phyloP scores from a whole-genome alignment of 2,329 filamentous ascomycete species.

The Fusarium guadeloupense region DNA sequence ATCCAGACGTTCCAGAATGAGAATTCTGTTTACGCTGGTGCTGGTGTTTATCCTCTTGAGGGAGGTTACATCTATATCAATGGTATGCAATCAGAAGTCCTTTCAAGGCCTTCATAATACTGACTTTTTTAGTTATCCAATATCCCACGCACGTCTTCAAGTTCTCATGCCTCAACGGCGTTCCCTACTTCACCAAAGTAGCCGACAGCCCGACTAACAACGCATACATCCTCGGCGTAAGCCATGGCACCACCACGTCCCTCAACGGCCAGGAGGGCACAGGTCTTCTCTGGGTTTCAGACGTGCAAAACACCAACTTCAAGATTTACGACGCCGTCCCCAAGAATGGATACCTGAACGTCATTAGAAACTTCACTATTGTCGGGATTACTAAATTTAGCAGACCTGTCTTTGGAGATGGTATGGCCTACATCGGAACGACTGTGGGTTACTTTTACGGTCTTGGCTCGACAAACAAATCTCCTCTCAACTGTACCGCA shows the following conservation, averaged over 20 bases:
- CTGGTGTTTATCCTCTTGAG: slow-evolving; percentile 59
- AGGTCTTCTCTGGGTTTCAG: slow-evolving; percentile 65
- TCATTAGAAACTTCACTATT: slow-evolving; percentile 62
- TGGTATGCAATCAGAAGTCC: not conserved
- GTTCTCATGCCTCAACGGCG: slow-evolving; percentile 62
- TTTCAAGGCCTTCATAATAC: rapidly evolving
- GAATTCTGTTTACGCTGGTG: slow-evolving; percentile 58
- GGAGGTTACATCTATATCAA: slow-evolving; percentile 61
- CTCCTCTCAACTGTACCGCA: slow-evolving; percentile 63
- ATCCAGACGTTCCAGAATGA: slow-evolving; percentile 56
- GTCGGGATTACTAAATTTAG: slow-evolving; percentile 65
- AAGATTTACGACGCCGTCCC: slow-evolving; percentile 64
- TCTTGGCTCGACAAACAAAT: slow-evolving; percentile 64
- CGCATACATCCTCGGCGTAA: slow-evolving; percentile 63
- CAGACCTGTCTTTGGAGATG: slow-evolving; percentile 66
- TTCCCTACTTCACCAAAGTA: slow-evolving; percentile 63
- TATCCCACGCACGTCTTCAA: slow-evolving; percentile 66
- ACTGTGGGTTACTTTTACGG: slow-evolving; percentile 62
- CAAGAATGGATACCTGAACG: slow-evolving; percentile 54
- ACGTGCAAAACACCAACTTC: slow-evolving; percentile 63
- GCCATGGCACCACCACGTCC: slow-evolving; percentile 66
- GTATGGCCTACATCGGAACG: slow-evolving; percentile 63
- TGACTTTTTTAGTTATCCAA: slow-evolving; percentile 55
- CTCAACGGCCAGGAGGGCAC: slow-evolving; percentile 63
- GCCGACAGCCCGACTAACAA: slow-evolving; percentile 60